Base-by-base conservation (phyloP, 2,329 filamentous ascomycete species). In the Colletotrichum spinosum region DNA sequence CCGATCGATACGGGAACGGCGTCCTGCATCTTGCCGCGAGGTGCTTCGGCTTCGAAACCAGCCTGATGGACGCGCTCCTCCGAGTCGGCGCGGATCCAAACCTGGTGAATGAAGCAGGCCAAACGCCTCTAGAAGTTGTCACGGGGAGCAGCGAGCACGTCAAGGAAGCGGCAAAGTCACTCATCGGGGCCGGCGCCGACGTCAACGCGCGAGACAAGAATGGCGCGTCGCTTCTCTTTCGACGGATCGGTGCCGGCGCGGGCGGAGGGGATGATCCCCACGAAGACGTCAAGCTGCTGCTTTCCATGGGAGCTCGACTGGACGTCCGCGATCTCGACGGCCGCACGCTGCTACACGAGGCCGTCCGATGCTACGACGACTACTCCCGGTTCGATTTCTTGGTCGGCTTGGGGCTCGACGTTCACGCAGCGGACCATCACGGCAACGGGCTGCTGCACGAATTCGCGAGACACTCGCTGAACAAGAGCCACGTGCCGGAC, bases 371-470 rank as follows among this genome's bases (percentile, higher is more conserved):
- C 7, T n/a, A 64, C 10, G 8, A 3, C 1, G 8, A 3, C 1
- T n/a, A 7, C 33, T 10, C 7, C 17, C 60, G 12, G 12, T 41
- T 69, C 2, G 57, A 68, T 1, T 55, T 70, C 6, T 48, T 69
- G 3, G 9, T 69, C 8, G 10, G 42, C 2, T 33, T 58, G 0
- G 67, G 67, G 1, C 52, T 70, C 1, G 59, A 71, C n/a, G 3
- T 64, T 2, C 52, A 69, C 0, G 67, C 60, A 3, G 53, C 69
- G 2, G 72, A 74, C 35, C 17, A 62, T n/a, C 7, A 34, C 0
- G 71, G 71, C 4, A 73, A 74, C n/a, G 53, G 15, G 12, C 58
- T 73, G 1, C 67, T 73, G 8, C 72, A 74, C 55, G 68, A 70
- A 37, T 49, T 72, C 13, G 49, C 35, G 8, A 51, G 45, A 53